Evolutionary conservation across 176 grass and related monocot species (phyloP).

Genomic region (Carex cristatella): DNA sequence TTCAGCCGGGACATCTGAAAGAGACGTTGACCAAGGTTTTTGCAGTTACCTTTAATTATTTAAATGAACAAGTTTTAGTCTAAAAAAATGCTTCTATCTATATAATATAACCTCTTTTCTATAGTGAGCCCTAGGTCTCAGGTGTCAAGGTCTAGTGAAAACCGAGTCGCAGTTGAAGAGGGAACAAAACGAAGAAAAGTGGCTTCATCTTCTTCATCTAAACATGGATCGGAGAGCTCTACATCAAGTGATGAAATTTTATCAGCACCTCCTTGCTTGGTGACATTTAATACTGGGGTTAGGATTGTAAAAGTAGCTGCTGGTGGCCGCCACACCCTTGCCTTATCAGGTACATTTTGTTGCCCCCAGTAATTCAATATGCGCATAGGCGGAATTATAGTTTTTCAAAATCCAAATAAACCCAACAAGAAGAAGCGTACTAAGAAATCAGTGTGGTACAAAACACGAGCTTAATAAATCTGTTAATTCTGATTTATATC

Average conservation of each 20-base stretch:
- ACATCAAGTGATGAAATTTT: conserved; percentile 83
- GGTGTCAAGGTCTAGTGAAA: conserved; percentile 63
- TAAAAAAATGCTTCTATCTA: conserved; percentile 20
- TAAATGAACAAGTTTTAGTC: background rate
- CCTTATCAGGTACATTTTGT: conserved; percentile 78
- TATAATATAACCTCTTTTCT: conserved; percentile 34
- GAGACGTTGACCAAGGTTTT: conserved; percentile 78
- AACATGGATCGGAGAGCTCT: conserved; percentile 71
- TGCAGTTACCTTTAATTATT: background rate
- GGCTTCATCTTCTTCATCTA: conserved; percentile 47
- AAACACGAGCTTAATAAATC: background rate
- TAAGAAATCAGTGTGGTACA: background rate
- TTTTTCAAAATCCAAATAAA: conserved; percentile 14
- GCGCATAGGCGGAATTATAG: conserved; percentile 10
- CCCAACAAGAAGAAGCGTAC: background rate
- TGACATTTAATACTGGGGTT: conserved; percentile 77
- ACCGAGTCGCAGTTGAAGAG: conserved; percentile 59
- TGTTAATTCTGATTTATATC: conserved; percentile 19
- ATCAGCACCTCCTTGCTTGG: conserved; percentile 79
- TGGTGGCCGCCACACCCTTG: conserved; percentile 95
- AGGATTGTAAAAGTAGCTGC: conserved; percentile 73
- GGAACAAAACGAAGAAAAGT: conserved; percentile 71
- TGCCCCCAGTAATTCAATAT: conserved; percentile 16
- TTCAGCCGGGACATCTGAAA: conserved; percentile 56
- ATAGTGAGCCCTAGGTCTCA: conserved; percentile 92